Conservation (phyloP, 495 filamentous ascomycete species). For the Podospora didyma region DNA sequence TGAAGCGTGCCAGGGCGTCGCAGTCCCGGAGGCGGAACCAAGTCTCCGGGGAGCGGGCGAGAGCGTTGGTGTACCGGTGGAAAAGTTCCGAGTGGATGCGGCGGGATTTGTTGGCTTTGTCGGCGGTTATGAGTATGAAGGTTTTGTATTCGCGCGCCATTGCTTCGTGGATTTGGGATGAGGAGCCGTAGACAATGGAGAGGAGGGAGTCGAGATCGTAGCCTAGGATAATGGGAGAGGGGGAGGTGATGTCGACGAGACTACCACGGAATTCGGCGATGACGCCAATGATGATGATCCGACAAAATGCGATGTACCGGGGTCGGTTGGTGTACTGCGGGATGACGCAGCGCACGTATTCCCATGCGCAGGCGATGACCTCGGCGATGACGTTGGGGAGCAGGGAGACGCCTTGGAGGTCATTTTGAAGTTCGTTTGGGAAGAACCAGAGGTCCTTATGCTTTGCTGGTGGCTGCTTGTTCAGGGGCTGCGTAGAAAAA, state of each 20-base stretch:
- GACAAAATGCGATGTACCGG: constrained; percentile 16
- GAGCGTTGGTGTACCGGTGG: constrained; percentile 16
- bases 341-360: constrained; percentile 15
- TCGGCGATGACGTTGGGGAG: constrained; percentile 8
- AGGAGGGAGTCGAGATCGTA: constrained; percentile 15
- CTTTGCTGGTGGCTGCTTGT: too few relatives aligned
- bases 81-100: constrained; percentile 14
- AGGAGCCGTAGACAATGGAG: constrained; percentile 9
- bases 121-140: constrained; percentile 13
- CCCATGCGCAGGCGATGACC: constrained; percentile 13
- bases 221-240: constrained; percentile 6
- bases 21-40: constrained; percentile 24
- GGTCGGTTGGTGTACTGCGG: constrained; percentile 18
- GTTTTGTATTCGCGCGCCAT: constrained; percentile 15
- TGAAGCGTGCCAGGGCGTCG: constrained; percentile 16
- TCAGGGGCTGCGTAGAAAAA: too few relatives aligned
- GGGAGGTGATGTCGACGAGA: constrained; percentile 5
- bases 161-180: neutral
- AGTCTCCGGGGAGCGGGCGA: constrained; percentile 11
- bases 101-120: constrained; percentile 10
- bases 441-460: constrained; percentile 15
- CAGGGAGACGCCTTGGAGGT: constrained; percentile 10
- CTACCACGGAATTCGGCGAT: constrained; percentile 17
- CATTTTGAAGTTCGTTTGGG: constrained; percentile 13
- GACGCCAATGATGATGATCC: constrained; percentile 16